Conservation (phyloP, 441 rosid genomes). For the Codiaeum variegatum region DNA sequence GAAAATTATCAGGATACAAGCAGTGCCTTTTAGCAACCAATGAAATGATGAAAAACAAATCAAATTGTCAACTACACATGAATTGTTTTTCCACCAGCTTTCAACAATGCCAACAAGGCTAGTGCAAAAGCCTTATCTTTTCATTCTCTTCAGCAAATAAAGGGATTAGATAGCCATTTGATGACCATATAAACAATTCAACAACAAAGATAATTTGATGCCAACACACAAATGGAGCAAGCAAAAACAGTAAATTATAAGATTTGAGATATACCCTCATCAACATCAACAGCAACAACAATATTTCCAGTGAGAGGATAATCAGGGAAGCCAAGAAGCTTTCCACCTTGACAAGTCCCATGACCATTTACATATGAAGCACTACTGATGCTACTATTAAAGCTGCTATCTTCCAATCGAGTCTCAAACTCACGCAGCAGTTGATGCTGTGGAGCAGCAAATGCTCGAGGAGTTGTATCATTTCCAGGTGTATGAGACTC, state of each 20-base stretch:
- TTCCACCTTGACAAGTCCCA: conserved; percentile 37
- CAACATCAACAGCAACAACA: conserved; percentile 90
- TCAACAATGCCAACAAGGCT: not conserved
- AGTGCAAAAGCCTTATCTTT: not conserved
- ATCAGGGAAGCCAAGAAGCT: conserved; percentile 37
- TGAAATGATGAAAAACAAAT: not conserved
- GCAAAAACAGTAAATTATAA: not conserved
- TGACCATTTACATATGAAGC: conserved; percentile 38
- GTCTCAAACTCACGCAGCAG: conserved; percentile 41
- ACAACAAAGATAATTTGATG: not conserved
- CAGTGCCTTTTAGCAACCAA: not conserved
- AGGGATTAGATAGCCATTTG: no score
- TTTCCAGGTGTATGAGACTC: conserved; percentile 35
- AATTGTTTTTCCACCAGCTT: not conserved
- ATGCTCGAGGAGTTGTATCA: conserved; percentile 42
- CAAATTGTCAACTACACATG: not conserved
- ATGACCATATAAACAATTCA: not conserved
- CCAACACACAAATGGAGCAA: not conserved
- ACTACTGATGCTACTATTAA: conserved; percentile 18
- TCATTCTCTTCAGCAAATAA: not conserved
- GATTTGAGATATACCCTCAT: conserved; percentile 57
- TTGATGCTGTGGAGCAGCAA: conserved; percentile 37
- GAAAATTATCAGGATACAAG: not conserved
- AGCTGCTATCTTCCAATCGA: conserved; percentile 24
- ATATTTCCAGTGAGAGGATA: conserved; percentile 44